Base-by-base conservation (phyloP, 2,329 filamentous ascomycete species). In the Parastagonospora avenae region DNA sequence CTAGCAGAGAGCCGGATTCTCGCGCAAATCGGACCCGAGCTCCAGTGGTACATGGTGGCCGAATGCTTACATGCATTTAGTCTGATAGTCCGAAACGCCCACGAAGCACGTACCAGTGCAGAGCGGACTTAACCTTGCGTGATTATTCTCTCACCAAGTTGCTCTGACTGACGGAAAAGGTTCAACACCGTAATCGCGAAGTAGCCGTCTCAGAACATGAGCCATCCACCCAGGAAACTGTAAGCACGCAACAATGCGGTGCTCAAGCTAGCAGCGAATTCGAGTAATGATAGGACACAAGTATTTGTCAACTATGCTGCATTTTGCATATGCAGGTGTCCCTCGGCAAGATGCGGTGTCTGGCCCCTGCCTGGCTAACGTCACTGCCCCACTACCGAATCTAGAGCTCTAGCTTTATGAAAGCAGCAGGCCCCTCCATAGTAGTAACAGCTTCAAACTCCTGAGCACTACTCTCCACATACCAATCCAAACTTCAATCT, bases 381-480 rank as follows among this genome's bases (percentile, higher is more conserved):
- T 54, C 54, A 57, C 47, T 42, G 40, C 40, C 38, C 46, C 35
- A 35, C 27, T 19, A 12, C 16, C n/a, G 39, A 44, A 50, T 52
- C 56, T 55, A 47, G 59, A 57, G 58, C 55, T 60, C 28, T 30
- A 42, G 48, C 46, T 51, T 56, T 54, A 48, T 38, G 46, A 55
- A 59, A 9, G 55, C 49, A 57, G 29, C 42, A 40, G 29, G 30
- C 55, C 57, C 57, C 57, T 56, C 50, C 47, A 33, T 32, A 49
- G 27, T 40, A 14, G 30, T 32, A 49, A 30, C 43, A 14, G 7
- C 28, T 16, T 37, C 19, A 46, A 46, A 12, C 10, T 32, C 35
- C 35, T 41, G 19, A 48, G 19, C 29, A 47, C 44, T 33, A 53
- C 32, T 16, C 44, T 39, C 42, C 2, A 42, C 19, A 47, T 10